Evolutionary conservation across 306 rosid species (phyloP), one percentile per base, ranked within the genome.

Genomic region (Quercus cerris): DNA sequence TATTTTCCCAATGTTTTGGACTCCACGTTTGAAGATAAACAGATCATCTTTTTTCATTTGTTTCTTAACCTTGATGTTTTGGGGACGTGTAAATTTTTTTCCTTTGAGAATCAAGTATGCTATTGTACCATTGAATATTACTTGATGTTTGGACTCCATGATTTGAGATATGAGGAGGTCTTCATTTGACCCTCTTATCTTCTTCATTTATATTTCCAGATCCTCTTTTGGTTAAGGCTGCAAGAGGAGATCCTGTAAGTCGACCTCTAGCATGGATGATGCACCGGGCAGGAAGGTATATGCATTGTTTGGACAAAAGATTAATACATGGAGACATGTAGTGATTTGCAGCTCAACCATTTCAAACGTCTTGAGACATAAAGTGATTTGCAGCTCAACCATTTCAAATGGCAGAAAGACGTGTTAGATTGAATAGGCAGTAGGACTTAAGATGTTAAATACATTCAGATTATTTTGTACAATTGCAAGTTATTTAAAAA

Each of bases 221-320:
- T 85, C 98, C 97, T 4, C 97, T 95, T 22, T 86, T 95, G 89
- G 97, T 95, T 58, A 93, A 93, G 84, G 99, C 98, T 81, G 99
- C 97, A 1, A 88, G 94, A 82, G 99, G 99, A 77, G 96, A 95
- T 22, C 86, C 87, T 28, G 93, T 95, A 78, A 81, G 86, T 76
- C 95, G 98, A 56, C 98, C 99, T 80, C 97, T 98, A n/a, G 98
- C 97, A 56, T 95, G 97, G 98, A 93, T 95, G 97, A 93, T 95
- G 98, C 94, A 93, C 38, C 98, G 90, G 84, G 98, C 98, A 22
- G 98, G 99, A 87, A 91, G 98, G 86, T 95, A 93, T 86, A 93
- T 95, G 99, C 35, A 33, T 33, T 33, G 35, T 33, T 33, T 33
- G 35, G 35, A 33, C 35, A 33, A 33, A 33, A 33, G 35, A 33